Evolutionary conservation across 352 stramenopile genomes (phyloP), one percentile per base, ranked within the genome.

Genomic region (Thalassiosira pacifica): DNA sequence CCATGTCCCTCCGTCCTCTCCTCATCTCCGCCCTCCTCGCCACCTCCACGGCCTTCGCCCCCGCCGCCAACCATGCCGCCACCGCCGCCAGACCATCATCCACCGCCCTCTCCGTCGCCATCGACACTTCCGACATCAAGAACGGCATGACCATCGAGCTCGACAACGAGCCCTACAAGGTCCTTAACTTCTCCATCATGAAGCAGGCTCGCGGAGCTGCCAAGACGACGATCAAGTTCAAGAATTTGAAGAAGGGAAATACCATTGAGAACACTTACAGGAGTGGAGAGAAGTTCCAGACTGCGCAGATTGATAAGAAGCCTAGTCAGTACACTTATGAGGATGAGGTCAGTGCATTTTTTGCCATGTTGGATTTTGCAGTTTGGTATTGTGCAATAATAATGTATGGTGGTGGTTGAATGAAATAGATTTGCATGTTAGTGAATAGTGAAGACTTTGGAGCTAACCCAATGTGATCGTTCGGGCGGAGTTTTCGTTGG

Each of bases 221-320:
- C 67, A 95, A 95, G 78, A 94, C 90, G 1, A 94, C 91, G 27
- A 95, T 95, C 63, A 94, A 94, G 57, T 94, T 95, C 70, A 94
- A 95, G 84, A 95, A 95, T 83, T 77, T 95, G 29, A 91, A 91
- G 61, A 84, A 84, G 55, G 90, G 90, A 31, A 93, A 81, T 37
- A 95, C 90, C 22, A 93, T 95, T 72, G 91, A 95, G 81, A 95
- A 95, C 61, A 95, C 90, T 0, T 94, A 95, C 69, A 79, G 91
- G 69, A 91, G 81, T 77, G 91, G 91, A 82, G 90, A 94, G 79
- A 95, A 94, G 68, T 95, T 95, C 60, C 81, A 95, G 83, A 95
- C 91, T n/a, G 91, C 91, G 0, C 45, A 91, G 71, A 93, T 95
- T 82, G 82, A 88, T 64, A 93, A 88, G 68, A 89, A 86, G 31